Evolutionary conservation across 306 rosid genomes (phyloP).

Genomic region (Medicago lupulina): DNA sequence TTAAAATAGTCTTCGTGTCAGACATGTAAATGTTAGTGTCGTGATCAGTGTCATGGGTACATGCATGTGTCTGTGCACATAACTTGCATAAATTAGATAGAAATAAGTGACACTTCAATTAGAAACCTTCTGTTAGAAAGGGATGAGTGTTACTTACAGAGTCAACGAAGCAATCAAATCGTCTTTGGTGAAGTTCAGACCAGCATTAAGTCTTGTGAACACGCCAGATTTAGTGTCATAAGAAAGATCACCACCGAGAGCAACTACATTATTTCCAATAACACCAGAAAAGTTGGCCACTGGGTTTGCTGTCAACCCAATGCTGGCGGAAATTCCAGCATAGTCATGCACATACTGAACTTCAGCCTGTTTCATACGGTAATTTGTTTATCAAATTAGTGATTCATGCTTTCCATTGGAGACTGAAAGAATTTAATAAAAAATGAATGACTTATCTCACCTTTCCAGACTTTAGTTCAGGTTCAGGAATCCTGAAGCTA

Average conservation of each 20-base stretch:
- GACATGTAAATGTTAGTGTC: not conserved
- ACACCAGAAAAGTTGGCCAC: conserved; percentile 82
- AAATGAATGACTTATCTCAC: conserved; percentile 48
- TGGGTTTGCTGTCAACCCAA: conserved; percentile 90
- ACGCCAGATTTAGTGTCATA: conserved; percentile 74
- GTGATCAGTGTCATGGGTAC: not conserved
- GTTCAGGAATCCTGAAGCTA: conserved; percentile 84
- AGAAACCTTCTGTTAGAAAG: not conserved
- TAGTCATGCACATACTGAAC: conserved; percentile 82
- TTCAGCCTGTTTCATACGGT: conserved; percentile 65
- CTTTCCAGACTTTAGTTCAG: conserved; percentile 95
- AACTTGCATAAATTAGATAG: conserved; percentile 9
- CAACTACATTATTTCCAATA: conserved; percentile 65
- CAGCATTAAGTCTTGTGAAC: conserved; percentile 71
- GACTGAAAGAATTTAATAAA: not conserved
- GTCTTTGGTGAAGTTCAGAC: conserved; percentile 64
- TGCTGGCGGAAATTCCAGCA: conserved; percentile 76
- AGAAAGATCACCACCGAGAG: conserved; percentile 80
- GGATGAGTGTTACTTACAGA: conserved; percentile 57
- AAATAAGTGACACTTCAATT: conserved; percentile 8
- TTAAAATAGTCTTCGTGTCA: not conserved
- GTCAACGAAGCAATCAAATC: conserved; percentile 77
- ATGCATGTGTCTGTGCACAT: not conserved
- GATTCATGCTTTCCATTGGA: not conserved
- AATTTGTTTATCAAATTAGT: conserved; percentile 14